These are phyloP conservation scores for Saccharum hybrid DNA, from an alignment of 202 grass and related monocot species.

Conservation along the genomic window DNA sequence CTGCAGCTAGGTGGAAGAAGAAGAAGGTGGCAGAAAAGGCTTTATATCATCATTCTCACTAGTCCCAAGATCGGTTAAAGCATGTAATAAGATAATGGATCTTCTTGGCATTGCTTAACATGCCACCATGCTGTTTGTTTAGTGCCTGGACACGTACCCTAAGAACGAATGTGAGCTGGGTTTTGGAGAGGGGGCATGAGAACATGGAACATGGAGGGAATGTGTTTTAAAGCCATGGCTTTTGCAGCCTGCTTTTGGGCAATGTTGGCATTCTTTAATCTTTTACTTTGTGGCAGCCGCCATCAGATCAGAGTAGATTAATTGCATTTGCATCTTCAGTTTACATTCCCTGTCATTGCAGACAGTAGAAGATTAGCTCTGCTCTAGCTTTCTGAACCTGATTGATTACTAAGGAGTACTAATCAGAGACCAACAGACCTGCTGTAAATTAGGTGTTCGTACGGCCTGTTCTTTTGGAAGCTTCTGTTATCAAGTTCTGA, in stretches of 20 bases:
- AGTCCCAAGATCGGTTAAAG: slow-evolving; percentile 45
- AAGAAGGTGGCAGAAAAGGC: slow-evolving; percentile 49
- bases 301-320: slow-evolving; percentile 34
- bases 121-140: slow-evolving; percentile 43
- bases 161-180: slow-evolving; percentile 54
- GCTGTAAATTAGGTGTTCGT: slow-evolving; percentile 38
- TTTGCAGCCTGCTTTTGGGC: slow-evolving; percentile 56
- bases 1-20: slow-evolving; percentile 38
- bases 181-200: slow-evolving; percentile 44
- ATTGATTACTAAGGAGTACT: slow-evolving; percentile 24
- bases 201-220: slow-evolving; percentile 93
- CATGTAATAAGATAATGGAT: slow-evolving; percentile 41
- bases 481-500: slow-evolving; percentile 42
- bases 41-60: slow-evolving; percentile 48
- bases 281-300: slow-evolving; percentile 45
- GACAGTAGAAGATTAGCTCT: slow-evolving; percentile 43
- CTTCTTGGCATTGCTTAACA: slow-evolving; percentile 54
- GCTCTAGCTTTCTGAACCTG: slow-evolving; percentile 21
- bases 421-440: slow-evolving; percentile 37
- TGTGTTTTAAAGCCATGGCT: slow-evolving; percentile 64
- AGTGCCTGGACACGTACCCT: slow-evolving; percentile 44
- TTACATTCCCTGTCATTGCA: slow-evolving; percentile 52
- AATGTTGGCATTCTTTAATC: slow-evolving; percentile 37
- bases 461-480: slow-evolving; percentile 48
- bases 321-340: slow-evolving; percentile 46